Conservation (phyloP, 305 asterid genomes). For the Coffea humblotiana region DNA sequence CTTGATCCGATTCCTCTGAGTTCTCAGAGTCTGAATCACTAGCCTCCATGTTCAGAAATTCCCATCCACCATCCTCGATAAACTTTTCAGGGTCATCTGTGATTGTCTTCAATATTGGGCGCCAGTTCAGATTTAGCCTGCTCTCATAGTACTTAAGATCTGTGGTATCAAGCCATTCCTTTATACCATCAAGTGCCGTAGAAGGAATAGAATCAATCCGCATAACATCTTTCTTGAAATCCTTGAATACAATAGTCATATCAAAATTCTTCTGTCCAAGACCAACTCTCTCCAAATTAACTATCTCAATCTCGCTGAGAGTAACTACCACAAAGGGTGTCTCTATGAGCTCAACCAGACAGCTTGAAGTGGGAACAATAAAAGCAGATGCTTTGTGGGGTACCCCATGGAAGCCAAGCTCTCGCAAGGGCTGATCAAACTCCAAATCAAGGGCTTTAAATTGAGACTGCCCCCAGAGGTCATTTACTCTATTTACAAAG, state of each 20-base stretch:
- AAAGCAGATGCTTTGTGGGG: constrained; percentile 70
- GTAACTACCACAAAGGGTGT: constrained; percentile 70
- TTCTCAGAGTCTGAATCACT: constrained; percentile 64
- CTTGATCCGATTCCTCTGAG: constrained; percentile 63
- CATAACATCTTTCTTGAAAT: constrained; percentile 70
- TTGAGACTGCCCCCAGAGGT: constrained; percentile 71
- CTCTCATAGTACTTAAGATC: constrained; percentile 84
- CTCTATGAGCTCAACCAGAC: constrained; percentile 79
- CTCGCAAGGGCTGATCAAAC: constrained; percentile 82
- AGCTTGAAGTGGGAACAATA: constrained; percentile 72
- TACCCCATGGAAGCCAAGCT: constrained; percentile 82
- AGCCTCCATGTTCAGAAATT: constrained; percentile 74
- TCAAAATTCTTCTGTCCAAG: constrained; percentile 87
- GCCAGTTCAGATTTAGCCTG: constrained; percentile 79
- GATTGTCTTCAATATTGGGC: constrained; percentile 62
- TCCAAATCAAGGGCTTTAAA: constrained; percentile 58
- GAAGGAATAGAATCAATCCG: constrained; percentile 80
- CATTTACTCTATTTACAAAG: constrained; percentile 75
- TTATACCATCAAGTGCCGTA: constrained; percentile 63
- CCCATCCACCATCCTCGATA: constrained; percentile 85
- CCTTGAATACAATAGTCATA: constrained; percentile 81
- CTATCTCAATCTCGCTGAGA: constrained; percentile 74
- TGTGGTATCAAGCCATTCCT: constrained; percentile 80
- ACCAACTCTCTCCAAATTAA: constrained; percentile 82
- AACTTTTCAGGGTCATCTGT: constrained; percentile 71